A percentile compares a stretch with the other conserved stretches of the same genome.
Evolutionary conservation across 1,139 yeast species (phyloP).

Genomic region (Taphrina flavorubra): DNA sequence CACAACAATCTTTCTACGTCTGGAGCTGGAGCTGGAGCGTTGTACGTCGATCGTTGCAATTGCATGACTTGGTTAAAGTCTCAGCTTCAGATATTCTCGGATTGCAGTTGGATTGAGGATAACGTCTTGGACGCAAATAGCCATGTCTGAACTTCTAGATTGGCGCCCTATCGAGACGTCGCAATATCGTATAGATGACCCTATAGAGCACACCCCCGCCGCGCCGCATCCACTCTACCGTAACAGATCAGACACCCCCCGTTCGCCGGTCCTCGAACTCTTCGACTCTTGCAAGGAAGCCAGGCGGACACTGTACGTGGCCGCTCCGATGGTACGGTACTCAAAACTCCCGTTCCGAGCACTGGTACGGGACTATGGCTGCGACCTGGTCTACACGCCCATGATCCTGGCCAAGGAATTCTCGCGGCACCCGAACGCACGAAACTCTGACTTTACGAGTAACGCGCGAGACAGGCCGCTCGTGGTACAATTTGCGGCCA

Average conservation of each 20-base stretch:
- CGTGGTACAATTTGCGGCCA: slow-evolving; percentile 89
- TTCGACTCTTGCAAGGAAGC: slow-evolving; percentile 57
- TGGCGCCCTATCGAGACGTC: slow-evolving; percentile 19
- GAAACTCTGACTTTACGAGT: slow-evolving; percentile 84
- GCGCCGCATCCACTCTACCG: slow-evolving; percentile 25
- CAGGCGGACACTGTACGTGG: slow-evolving; percentile 71
- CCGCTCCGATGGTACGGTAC: slow-evolving; percentile 98
- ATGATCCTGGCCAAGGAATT: slow-evolving; percentile 96
- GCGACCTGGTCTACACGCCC: slow-evolving; percentile 89
- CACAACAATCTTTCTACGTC: not conserved
- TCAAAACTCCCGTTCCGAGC: slow-evolving; percentile 92
- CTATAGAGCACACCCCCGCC: not conserved
- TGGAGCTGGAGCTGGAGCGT: not conserved
- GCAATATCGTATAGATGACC: slow-evolving; percentile 15
- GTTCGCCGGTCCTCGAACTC: slow-evolving; percentile 50
- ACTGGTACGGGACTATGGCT: slow-evolving; percentile 70
- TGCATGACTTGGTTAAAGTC: too few relatives aligned
- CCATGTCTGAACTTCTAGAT: slow-evolving; percentile 4
- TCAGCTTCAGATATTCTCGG: too few relatives aligned
- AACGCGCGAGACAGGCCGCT: slow-evolving; percentile 63
- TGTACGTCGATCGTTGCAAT: too few relatives aligned
- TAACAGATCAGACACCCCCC: not conserved
- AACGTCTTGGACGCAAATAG: too few relatives aligned
- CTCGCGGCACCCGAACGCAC: slow-evolving; percentile 80
- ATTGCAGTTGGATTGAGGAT: too few relatives aligned